A percentile compares a stretch with the other conserved stretches of the same genome.
phyloP scores from a whole-genome alignment of 148 eudicot species.

The Arbutus unedo region DNA sequence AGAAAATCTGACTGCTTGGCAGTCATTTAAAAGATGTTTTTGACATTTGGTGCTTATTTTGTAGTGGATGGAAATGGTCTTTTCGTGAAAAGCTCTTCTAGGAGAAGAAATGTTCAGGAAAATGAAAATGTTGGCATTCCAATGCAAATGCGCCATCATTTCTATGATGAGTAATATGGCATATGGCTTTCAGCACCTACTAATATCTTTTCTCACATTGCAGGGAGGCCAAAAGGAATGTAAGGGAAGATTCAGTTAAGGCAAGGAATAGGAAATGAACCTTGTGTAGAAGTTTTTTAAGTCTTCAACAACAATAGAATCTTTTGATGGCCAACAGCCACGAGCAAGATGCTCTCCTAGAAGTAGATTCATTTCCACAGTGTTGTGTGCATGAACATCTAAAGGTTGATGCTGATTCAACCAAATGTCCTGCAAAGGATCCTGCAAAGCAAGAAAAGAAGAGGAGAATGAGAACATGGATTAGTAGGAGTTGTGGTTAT shows the following conservation, averaged over 20 bases:
- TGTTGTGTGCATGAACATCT: not conserved
- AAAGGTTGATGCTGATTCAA: conserved; percentile 10
- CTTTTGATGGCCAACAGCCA: conserved; percentile 9
- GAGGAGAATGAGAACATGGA: conserved; percentile 11
- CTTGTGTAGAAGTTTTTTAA: not conserved
- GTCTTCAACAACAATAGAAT: not conserved
- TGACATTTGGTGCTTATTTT: not conserved
- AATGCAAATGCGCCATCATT: not conserved
- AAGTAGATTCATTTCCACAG: conserved; percentile 6
- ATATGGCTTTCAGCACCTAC: not conserved
- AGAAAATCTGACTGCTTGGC: not conserved
- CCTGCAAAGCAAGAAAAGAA: not conserved
- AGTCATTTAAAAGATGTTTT: not conserved
- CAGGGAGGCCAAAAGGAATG: not conserved
- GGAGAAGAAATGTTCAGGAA: not conserved
- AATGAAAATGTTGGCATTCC: not conserved
- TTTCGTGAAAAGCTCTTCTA: not conserved
- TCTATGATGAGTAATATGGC: not conserved
- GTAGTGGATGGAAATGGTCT: not conserved
- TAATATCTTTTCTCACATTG: not conserved
- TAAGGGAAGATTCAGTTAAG: not conserved
- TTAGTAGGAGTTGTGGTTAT: conserved; percentile 2
- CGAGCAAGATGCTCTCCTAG: conserved; percentile 3
- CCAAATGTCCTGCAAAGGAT: conserved; percentile 8
- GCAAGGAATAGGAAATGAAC: not conserved